Conservation (phyloP, 805 yeast genomes). For the Kluyveromyces starmeri region DNA sequence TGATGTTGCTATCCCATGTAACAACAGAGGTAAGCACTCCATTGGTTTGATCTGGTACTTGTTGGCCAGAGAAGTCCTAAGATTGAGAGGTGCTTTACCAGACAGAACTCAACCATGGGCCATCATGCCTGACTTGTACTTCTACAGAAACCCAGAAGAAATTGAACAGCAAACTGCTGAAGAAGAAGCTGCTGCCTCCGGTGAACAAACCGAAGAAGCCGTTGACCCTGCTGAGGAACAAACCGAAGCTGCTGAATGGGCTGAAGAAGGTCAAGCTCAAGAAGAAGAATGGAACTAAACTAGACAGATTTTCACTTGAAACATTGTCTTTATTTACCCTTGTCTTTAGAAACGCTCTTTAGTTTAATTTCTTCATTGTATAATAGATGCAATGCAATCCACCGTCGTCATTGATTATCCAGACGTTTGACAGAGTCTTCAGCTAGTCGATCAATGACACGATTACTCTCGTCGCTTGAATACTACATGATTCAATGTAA, state of each 20-base stretch:
- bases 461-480: no score
- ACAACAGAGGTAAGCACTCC: conserved; percentile 99
- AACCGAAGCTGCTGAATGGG: conserved; percentile 55
- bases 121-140: conserved; percentile 99
- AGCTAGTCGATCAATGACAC: no score
- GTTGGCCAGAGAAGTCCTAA: conserved; percentile 97
- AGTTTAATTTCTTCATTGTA: no score
- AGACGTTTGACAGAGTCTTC: no score
- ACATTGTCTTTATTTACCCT: no score
- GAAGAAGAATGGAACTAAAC: conserved; percentile 10
- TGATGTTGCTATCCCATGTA: conserved; percentile 99
- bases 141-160: conserved; percentile 99
- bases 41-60: conserved; percentile 99
- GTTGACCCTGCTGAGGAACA: conserved; percentile 69
- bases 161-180: conserved; percentile 69
- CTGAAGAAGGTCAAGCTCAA: conserved; percentile 35
- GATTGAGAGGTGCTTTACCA: conserved; percentile 96
- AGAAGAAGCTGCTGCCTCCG: conserved; percentile 64
- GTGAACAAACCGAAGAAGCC: conserved; percentile 49
- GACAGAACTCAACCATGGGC: conserved; percentile 97
- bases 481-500: no score
- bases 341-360: no score
- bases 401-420: no score
- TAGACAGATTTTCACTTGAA: no score
- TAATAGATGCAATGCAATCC: no score